Evolutionary conservation across 2,329 filamentous ascomycete genomes (phyloP).

Genomic region (Incumbomyces delicatus): DNA sequence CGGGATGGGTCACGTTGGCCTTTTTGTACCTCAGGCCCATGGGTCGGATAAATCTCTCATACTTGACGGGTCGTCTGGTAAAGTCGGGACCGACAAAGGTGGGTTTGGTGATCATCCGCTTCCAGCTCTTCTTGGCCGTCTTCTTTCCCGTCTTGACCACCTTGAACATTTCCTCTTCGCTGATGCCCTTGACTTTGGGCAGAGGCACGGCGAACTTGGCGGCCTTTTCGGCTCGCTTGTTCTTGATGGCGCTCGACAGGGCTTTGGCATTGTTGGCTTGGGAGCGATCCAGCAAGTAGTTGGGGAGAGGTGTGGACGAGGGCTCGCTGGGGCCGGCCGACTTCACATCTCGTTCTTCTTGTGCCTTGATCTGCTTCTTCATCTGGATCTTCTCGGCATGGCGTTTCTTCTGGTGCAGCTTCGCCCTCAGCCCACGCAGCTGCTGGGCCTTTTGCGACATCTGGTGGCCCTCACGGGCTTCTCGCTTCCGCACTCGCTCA

Average conservation of each 20-base stretch:
- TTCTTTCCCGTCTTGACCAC: conserved; percentile 95
- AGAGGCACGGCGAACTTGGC: conserved; percentile 86
- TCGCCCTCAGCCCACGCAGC: conserved; percentile 80
- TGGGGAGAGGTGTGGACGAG: conserved; percentile 69
- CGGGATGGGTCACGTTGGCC: conserved; percentile 64
- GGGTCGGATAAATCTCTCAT: conserved; percentile 60
- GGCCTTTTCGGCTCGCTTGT: conserved; percentile 87
- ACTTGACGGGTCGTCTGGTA: conserved; percentile 75
- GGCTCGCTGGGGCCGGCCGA: conserved; percentile 68
- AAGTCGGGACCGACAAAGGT: conserved; percentile 90
- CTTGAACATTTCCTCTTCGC: conserved; percentile 96
- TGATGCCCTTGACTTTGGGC: conserved; percentile 87
- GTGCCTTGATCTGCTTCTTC: conserved; percentile 85
- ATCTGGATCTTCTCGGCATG: conserved; percentile 98
- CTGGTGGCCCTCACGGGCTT: conserved; percentile 82
- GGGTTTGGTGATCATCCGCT: conserved; percentile 62
- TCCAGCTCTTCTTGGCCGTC: conserved; percentile 66
- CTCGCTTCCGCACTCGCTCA: conserved; percentile 76
- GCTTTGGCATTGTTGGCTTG: conserved; percentile 62
- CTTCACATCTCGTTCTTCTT: conserved; percentile 95
- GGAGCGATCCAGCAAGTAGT: conserved; percentile 84
- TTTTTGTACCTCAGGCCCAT: conserved; percentile 75
- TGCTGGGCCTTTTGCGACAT: conserved; percentile 86
- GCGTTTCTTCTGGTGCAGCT: conserved; percentile 85
- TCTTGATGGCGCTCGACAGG: conserved; percentile 79